Percentiles rank a stretch among this genome's conserved stretches.
phyloP scores from a whole-genome alignment of 2,329 filamentous ascomycete species.

The Ophiostoma sp. region DNA sequence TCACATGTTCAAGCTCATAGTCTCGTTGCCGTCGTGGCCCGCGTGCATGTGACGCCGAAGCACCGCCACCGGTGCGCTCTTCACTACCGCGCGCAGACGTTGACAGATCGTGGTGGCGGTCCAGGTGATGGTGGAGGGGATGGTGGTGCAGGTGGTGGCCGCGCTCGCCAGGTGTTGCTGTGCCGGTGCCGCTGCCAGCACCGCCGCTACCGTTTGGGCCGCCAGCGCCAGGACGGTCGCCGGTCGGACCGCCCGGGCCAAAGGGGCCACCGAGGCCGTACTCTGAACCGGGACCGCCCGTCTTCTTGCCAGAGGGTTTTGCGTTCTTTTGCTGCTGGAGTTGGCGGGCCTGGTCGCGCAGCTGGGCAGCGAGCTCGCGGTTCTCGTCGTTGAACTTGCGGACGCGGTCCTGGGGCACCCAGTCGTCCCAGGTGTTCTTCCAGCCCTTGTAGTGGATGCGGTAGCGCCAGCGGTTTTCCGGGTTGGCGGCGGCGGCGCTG shows the following conservation, averaged over 20 bases:
- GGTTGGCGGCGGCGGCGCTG: not conserved
- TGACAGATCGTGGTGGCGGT: slow-evolving; percentile 46
- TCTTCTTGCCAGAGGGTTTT: slow-evolving; percentile 31
- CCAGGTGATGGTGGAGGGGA: slow-evolving; percentile 12
- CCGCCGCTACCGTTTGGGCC: slow-evolving; percentile 13
- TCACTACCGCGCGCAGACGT: slow-evolving; percentile 69
- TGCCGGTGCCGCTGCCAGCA: slow-evolving; percentile 18
- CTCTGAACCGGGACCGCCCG: slow-evolving; percentile 23
- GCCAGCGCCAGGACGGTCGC: slow-evolving; percentile 23
- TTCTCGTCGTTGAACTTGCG: slow-evolving; percentile 95
- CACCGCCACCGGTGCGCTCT: slow-evolving; percentile 60
- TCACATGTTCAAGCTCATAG: slow-evolving; percentile 76
- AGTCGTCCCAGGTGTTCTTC: slow-evolving; percentile 99
- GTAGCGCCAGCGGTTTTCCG: slow-evolving; percentile 57
- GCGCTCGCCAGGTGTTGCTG: slow-evolving; percentile 22
- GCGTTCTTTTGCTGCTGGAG: slow-evolving; percentile 48
- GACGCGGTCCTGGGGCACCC: slow-evolving; percentile 89
- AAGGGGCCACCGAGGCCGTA: slow-evolving; percentile 35
- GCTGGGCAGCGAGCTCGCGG: slow-evolving; percentile 73
- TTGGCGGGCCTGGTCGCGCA: slow-evolving; percentile 62
- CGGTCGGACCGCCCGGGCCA: slow-evolving; percentile 36
- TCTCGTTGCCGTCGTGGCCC: slow-evolving; percentile 71
- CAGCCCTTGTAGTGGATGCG: slow-evolving; percentile 98
- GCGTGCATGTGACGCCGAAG: slow-evolving; percentile 55
- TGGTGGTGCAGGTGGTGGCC: slow-evolving; percentile 23